phyloP scores from a whole-genome alignment of 2,329 filamentous ascomycete species.

The Cladosporium austrohemisphaericum region DNA sequence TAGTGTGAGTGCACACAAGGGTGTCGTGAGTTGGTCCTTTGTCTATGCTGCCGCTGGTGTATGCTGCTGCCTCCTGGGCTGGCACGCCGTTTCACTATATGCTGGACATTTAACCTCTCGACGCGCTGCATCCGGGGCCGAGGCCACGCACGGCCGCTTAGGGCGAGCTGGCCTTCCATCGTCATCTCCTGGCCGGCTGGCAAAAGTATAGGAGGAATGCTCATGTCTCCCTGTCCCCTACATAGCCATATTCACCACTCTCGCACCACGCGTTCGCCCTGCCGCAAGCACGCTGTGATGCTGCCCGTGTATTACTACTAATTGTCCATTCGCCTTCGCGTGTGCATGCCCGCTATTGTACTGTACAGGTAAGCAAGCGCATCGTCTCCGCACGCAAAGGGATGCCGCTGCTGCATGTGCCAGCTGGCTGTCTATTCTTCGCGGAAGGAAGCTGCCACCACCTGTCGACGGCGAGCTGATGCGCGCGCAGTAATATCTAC shows the following conservation, averaged over 20 bases:
- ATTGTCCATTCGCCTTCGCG: neutral
- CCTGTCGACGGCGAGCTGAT: conserved; percentile 9
- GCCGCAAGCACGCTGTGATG: conserved; percentile 4
- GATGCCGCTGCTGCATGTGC: conserved; percentile 3
- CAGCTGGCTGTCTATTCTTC: conserved; percentile 1
- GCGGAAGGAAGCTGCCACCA: too few species aligned
- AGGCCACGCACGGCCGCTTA: too few species aligned
- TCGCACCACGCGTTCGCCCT: neutral
- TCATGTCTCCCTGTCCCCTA: neutral
- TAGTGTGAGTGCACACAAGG: neutral
- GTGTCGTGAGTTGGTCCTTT: conserved; percentile 3
- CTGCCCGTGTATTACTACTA: conserved; percentile 10
- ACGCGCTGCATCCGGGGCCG: too few species aligned
- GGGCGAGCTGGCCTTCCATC: neutral
- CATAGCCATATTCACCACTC: neutral
- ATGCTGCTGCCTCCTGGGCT: conserved; percentile 8
- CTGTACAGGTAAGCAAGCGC: conserved; percentile 9
- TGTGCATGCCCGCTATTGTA: neutral
- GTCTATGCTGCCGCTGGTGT: neutral
- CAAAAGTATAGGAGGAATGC: too few species aligned
- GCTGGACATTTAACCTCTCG: neutral
- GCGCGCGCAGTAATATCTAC: conserved; percentile 7
- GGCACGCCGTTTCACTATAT: conserved; percentile 12
- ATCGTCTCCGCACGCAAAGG: conserved; percentile 1
- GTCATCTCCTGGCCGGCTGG: neutral